Conservation (phyloP, 768 basidiomycete species). For the Suillus plorans region DNA sequence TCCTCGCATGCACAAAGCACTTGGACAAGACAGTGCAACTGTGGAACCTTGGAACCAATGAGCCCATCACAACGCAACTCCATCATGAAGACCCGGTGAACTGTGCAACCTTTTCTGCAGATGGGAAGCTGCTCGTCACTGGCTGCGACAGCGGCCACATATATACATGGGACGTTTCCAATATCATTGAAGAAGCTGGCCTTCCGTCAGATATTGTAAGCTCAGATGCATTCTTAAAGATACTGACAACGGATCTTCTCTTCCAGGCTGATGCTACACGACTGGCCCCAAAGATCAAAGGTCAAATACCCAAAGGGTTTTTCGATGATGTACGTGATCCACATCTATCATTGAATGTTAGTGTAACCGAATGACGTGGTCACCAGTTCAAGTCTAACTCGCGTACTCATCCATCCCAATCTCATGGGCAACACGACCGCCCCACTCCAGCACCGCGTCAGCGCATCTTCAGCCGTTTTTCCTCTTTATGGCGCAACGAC, state of each 20-base stretch:
- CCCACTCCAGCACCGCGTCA: background rate
- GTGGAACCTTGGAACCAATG: background rate
- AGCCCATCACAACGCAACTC: background rate
- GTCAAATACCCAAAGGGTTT: background rate
- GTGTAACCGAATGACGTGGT: too few species aligned
- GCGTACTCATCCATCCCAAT: background rate
- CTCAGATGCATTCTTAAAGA: background rate
- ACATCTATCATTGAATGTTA: background rate
- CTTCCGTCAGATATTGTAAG: background rate
- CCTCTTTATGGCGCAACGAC: background rate
- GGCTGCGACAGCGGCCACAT: background rate
- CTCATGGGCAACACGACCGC: background rate
- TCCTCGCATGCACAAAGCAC: background rate
- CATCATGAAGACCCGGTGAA: background rate
- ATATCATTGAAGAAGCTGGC: background rate
- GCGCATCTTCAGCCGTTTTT: background rate
- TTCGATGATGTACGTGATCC: background rate
- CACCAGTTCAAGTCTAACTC: too few species aligned
- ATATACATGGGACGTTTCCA: background rate
- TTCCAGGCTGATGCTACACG: background rate
- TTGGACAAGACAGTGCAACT: background rate
- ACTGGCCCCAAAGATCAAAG: background rate
- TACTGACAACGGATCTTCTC: background rate
- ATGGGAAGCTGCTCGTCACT: background rate
- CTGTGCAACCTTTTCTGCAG: background rate